These are phyloP conservation scores for Trametes pubescens DNA, from an alignment of 1,284 basidiomycete species.

Conservation along the genomic window DNA sequence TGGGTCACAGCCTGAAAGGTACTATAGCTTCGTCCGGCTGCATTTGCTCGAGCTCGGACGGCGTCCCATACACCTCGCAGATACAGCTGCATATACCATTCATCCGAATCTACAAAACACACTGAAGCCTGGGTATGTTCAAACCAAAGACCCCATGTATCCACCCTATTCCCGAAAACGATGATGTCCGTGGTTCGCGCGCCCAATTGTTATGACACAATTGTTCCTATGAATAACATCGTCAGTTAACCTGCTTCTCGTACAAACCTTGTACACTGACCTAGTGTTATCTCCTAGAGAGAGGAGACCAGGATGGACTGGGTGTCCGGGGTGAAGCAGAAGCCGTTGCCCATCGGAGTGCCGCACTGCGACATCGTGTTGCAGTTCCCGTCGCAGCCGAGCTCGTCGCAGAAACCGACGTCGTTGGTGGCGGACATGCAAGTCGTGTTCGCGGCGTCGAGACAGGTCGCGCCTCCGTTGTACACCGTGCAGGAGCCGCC, in stretches of 20 bases:
- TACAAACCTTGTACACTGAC: neutral
- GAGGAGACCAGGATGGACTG: slow-evolving; percentile 15
- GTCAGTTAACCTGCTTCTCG: neutral
- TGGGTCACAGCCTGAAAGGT: too few species aligned
- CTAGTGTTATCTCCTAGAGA: neutral
- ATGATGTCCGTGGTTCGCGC: too few species aligned
- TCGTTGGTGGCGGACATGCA: slow-evolving; percentile 10
- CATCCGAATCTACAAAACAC: too few species aligned
- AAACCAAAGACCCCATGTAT: too few species aligned
- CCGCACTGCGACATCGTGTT: slow-evolving; percentile 12
- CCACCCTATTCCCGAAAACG: too few species aligned
- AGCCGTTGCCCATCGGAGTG: neutral
- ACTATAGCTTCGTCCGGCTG: too few species aligned
- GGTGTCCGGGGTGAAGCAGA: slow-evolving; percentile 14
- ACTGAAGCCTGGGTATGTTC: too few species aligned
- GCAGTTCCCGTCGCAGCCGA: slow-evolving; percentile 10
- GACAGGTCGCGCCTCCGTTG: slow-evolving; percentile 8
- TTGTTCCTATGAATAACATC: neutral
- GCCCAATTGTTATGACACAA: too few species aligned
- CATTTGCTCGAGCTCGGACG: too few species aligned
- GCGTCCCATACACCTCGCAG: too few species aligned
- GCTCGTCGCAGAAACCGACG: slow-evolving; percentile 16
- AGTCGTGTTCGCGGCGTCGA: slow-evolving; percentile 6
- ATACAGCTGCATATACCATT: too few species aligned
- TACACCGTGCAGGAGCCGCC: slow-evolving; percentile 16